phyloP scores from a whole-genome alignment of 2,329 filamentous ascomycete species.

The Fusarium pseudoanthophilum region DNA sequence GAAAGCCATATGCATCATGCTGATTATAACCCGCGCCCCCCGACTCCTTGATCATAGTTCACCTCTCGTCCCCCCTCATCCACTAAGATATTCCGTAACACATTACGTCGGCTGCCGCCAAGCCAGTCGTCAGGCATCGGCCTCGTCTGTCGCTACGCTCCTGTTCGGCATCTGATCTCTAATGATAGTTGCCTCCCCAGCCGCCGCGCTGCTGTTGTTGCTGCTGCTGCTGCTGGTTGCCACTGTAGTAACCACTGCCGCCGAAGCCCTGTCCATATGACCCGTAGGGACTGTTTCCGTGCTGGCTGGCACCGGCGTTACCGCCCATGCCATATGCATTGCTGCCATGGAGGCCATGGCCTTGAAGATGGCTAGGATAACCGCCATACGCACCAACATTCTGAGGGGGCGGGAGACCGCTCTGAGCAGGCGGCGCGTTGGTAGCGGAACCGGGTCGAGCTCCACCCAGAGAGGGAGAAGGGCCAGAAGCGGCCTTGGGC shows the following conservation, averaged over 20 bases:
- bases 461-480: slow-evolving; percentile 66
- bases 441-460: slow-evolving; percentile 69
- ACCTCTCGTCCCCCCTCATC: slow-evolving; percentile 28
- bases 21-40: slow-evolving; percentile 47
- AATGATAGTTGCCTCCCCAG: slow-evolving; percentile 71
- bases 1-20: slow-evolving; percentile 45
- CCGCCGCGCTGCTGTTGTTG: slow-evolving; percentile 59
- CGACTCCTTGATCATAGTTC: slow-evolving; percentile 37
- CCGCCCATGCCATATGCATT: slow-evolving; percentile 66
- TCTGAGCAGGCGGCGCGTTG: slow-evolving; percentile 60
- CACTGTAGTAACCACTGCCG: slow-evolving; percentile 59
- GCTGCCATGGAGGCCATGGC: slow-evolving; percentile 64
- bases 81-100: slow-evolving; percentile 37
- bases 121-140: background rate
- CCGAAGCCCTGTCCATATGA: slow-evolving; percentile 62
- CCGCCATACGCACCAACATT: slow-evolving; percentile 65
- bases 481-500: slow-evolving; percentile 63
- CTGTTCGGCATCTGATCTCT: slow-evolving; percentile 38
- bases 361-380: slow-evolving; percentile 66
- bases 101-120: slow-evolving; percentile 40
- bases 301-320: slow-evolving; percentile 62
- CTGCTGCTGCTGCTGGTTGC: slow-evolving; percentile 53
- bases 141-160: background rate
- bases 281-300: slow-evolving; percentile 63
- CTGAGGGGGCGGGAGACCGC: slow-evolving; percentile 67